Evolutionary conservation across 345 rosid species (phyloP).

Genomic region (Barbarea vulgaris): DNA sequence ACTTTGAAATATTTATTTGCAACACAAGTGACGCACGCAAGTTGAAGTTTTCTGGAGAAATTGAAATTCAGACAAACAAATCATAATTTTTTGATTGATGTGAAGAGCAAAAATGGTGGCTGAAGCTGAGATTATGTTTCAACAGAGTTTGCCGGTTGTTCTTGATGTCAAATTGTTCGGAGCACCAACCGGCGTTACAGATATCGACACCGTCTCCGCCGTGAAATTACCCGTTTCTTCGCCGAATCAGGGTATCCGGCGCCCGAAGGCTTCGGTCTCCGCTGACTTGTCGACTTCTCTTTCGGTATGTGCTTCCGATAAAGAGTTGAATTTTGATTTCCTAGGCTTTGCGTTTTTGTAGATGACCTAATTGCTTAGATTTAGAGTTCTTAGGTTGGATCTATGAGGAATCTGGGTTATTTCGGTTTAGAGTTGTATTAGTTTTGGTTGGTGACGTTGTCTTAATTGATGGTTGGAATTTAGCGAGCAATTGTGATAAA

Average conservation of each 20-base stretch:
- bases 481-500: not conserved
- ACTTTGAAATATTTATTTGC: not conserved
- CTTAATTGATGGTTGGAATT: not conserved
- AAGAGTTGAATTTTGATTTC: not conserved
- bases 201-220: constrained; percentile 12
- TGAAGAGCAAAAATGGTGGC: constrained; percentile 45
- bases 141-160: constrained; percentile 56
- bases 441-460: not conserved
- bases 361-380: not conserved
- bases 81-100: not conserved
- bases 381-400: too few species aligned
- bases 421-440: not conserved
- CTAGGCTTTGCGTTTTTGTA: not conserved
- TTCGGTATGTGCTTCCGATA: constrained; percentile 42
- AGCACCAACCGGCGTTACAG: constrained; percentile 21
- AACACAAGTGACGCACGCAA: not conserved
- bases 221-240: constrained; percentile 42
- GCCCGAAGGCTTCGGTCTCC: constrained; percentile 47
- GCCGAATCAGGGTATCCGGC: constrained; percentile 38
- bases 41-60: not conserved
- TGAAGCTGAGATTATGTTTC: constrained; percentile 61
- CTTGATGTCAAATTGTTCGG: constrained; percentile 51
- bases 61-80: not conserved
- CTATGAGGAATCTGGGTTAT: not conserved
- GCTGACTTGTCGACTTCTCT: constrained; percentile 47